phyloP scores from a whole-genome alignment of 2,329 filamentous ascomycete genomes.

The Colletotrichum zoysiae region DNA sequence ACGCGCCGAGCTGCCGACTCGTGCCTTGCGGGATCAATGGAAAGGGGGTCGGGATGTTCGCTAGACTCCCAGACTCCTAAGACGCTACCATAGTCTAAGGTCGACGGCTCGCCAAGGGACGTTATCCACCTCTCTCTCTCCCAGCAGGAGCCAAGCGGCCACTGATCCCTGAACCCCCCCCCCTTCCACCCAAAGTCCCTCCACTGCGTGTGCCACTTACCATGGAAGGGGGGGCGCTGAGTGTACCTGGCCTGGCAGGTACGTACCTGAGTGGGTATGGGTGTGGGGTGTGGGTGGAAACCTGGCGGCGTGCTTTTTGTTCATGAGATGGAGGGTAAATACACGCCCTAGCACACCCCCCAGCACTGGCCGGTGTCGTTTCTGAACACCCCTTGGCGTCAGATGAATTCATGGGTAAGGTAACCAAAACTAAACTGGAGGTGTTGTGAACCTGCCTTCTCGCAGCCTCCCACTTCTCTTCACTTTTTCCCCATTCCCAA shows the following conservation, averaged over 20 bases:
- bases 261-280: not conserved
- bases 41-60: slow-evolving; percentile 25
- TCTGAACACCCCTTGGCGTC: slow-evolving; percentile 19
- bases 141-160: slow-evolving; percentile 31
- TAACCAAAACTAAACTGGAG: slow-evolving; percentile 48
- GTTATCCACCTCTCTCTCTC: slow-evolving; percentile 20
- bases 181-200: not conserved
- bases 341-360: slow-evolving; percentile 1
- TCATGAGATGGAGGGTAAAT: slow-evolving; percentile 29
- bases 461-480: slow-evolving; percentile 56
- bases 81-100: slow-evolving; percentile 26
- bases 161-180: slow-evolving; percentile 11
- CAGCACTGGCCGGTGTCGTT: slow-evolving; percentile 36
- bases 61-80: slow-evolving; percentile 33
- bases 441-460: slow-evolving; percentile 30
- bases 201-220: not conserved
- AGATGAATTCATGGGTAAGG: slow-evolving; percentile 53
- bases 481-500: slow-evolving; percentile 51
- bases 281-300: not conserved
- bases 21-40: slow-evolving; percentile 11
- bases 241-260: slow-evolving; percentile 31
- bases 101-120: slow-evolving; percentile 34
- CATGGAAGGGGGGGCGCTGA: slow-evolving; percentile 7
- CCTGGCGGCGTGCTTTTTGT: slow-evolving; percentile 5
- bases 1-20: slow-evolving; percentile 19